Percentiles rank a stretch among this genome's conserved stretches.
phyloP scores from a whole-genome alignment of 108 stramenopile genomes.

The Skeletonema tropicum region DNA sequence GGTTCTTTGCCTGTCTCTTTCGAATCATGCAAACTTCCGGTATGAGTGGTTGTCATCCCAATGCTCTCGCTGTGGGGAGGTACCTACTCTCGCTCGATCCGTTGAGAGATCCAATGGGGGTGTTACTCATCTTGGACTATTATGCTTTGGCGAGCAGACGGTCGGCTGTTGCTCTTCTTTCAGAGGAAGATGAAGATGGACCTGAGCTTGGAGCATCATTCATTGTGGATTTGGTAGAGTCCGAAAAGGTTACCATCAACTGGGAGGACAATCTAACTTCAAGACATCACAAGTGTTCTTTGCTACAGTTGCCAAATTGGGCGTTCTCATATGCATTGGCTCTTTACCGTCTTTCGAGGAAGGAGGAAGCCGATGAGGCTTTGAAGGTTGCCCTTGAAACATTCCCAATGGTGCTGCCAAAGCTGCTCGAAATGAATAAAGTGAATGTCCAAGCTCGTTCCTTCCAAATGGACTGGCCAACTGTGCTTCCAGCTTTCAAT shows the following conservation, averaged over 20 bases:
- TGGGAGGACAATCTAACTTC: slow-evolving; percentile 40
- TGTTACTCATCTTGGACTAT: slow-evolving; percentile 72
- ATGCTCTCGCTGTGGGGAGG: slow-evolving; percentile 57
- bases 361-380: slow-evolving; percentile 40
- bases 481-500: slow-evolving; percentile 20
- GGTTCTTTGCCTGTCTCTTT: slow-evolving; percentile 67
- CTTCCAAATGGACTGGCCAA: slow-evolving; percentile 52
- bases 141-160: slow-evolving; percentile 61
- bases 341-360: slow-evolving; percentile 48
- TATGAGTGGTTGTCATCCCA: slow-evolving; percentile 49
- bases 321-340: slow-evolving; percentile 83
- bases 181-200: slow-evolving; percentile 51
- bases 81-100: slow-evolving; percentile 84
- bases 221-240: slow-evolving; percentile 40
- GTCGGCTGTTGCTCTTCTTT: slow-evolving; percentile 51
- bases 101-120: slow-evolving; percentile 79
- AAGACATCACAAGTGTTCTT: slow-evolving; percentile 36
- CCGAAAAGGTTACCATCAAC: slow-evolving; percentile 34
- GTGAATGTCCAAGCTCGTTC: slow-evolving; percentile 37
- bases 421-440: slow-evolving; percentile 46
- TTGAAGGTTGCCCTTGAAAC: slow-evolving; percentile 26
- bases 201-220: slow-evolving; percentile 37
- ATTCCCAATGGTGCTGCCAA: slow-evolving; percentile 41
- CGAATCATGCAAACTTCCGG: slow-evolving; percentile 63
- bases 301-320: slow-evolving; percentile 75